Conservation (phyloP, 345 rosid species). For the Linum trigynum region DNA sequence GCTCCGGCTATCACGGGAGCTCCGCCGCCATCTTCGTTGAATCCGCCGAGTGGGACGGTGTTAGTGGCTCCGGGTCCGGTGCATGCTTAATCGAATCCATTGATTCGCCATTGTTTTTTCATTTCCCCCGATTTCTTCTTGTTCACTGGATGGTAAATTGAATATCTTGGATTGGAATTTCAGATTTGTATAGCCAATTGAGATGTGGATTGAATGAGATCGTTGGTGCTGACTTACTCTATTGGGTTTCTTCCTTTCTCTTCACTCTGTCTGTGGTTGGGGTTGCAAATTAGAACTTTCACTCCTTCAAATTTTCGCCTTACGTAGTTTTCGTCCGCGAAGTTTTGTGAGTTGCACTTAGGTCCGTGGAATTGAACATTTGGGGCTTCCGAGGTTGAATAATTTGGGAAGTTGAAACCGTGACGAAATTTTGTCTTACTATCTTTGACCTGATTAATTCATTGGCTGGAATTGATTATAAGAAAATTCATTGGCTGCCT, state of each 20-base stretch:
- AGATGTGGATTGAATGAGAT: too few species aligned
- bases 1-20: slow-evolving; percentile 19
- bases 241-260: too few species aligned
- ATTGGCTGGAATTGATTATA: too few species aligned
- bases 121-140: neutral
- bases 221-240: too few species aligned
- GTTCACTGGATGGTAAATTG: neutral
- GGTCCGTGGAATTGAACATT: neutral
- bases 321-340: neutral
- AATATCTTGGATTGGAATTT: too few species aligned
- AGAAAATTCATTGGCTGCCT: too few species aligned
- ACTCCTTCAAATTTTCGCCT: neutral
- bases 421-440: neutral
- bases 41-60: slow-evolving; percentile 39
- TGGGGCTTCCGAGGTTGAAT: neutral
- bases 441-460: too few species aligned
- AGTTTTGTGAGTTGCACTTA: neutral
- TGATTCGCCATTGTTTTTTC: neutral
- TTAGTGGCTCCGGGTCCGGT: slow-evolving; percentile 51
- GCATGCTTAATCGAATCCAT: slow-evolving; percentile 33
- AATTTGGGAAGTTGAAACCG: neutral
- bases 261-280: neutral
- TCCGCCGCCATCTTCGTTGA: slow-evolving; percentile 38
- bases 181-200: too few species aligned
- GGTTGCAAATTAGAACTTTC: neutral